Evolutionary conservation across 2,329 filamentous ascomycete species (phyloP).

Genomic region (Metarhizium robertsii): DNA sequence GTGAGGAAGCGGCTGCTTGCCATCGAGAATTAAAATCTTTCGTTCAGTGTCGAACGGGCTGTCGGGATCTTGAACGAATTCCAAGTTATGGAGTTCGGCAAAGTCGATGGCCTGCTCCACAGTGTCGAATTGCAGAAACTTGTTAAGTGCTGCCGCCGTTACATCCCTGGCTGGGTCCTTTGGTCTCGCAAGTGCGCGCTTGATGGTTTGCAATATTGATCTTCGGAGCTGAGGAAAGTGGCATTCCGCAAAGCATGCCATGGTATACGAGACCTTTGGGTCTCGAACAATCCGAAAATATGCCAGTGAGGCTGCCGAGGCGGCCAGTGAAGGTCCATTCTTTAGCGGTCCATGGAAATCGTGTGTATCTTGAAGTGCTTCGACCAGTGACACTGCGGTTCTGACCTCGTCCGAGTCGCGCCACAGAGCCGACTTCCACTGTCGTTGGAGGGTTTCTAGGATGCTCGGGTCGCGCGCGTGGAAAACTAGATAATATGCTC

Average conservation of each 20-base stretch:
- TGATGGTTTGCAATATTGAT: conserved; percentile 45
- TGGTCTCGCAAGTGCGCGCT: conserved; percentile 45
- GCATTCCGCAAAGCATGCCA: conserved; percentile 62
- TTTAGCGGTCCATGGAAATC: conserved; percentile 48
- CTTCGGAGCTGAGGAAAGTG: conserved; percentile 54
- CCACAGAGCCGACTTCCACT: conserved; percentile 48
- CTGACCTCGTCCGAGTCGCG: conserved; percentile 47
- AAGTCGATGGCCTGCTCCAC: conserved; percentile 57
- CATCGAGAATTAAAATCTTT: conserved; percentile 35
- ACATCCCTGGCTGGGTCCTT: conserved; percentile 51
- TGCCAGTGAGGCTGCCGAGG: conserved; percentile 39
- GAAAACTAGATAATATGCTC: conserved; percentile 55
- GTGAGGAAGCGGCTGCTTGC: conserved; percentile 33
- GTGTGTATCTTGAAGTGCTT: conserved; percentile 49
- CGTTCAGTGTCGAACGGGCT: conserved; percentile 24
- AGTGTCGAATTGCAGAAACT: conserved; percentile 56
- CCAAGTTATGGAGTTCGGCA: conserved; percentile 47
- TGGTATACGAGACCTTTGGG: conserved; percentile 52
- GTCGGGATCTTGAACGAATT: conserved; percentile 33
- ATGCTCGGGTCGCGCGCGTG: conserved; percentile 51
- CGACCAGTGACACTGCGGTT: conserved; percentile 50
- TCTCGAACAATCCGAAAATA: conserved; percentile 54
- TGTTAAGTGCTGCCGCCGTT: conserved; percentile 45
- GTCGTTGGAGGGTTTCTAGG: conserved; percentile 40
- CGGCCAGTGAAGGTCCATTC: conserved; percentile 37